These are phyloP conservation scores for Penicillium verrucosum DNA, from an alignment of 2,329 filamentous ascomycete species.

Conservation along the genomic window DNA sequence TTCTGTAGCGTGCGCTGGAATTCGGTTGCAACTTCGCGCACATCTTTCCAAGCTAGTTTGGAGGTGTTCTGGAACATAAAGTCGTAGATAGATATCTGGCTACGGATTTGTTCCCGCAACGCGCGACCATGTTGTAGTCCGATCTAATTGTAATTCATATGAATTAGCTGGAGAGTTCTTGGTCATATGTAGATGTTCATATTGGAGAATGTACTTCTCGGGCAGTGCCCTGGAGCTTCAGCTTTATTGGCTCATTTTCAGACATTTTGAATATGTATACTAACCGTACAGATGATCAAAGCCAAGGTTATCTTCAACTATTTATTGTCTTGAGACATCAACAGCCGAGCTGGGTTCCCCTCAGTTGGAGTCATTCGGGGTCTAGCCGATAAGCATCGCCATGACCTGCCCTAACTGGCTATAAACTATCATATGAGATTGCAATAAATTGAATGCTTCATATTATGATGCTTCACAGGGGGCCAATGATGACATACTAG, in stretches of 20 bases:
- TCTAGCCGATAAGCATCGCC: conserved; percentile 13
- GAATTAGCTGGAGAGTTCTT: neutral
- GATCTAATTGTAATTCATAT: conserved; percentile 38
- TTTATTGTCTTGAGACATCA: neutral
- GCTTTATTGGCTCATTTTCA: conserved; percentile 19
- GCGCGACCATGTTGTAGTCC: conserved; percentile 47
- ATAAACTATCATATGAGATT: neutral
- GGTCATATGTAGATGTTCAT: neutral
- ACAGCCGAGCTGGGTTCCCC: conserved; percentile 3
- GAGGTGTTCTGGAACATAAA: conserved; percentile 48
- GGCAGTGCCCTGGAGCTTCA: conserved; percentile 25
- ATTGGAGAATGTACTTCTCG: conserved; percentile 24
- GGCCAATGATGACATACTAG: neutral
- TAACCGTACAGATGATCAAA: neutral
- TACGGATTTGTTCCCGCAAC: conserved; percentile 40
- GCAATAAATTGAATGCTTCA: neutral
- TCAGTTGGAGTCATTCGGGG: conserved; percentile 22
- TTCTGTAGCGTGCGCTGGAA: conserved; percentile 48
- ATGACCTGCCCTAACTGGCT: conserved; percentile 13
- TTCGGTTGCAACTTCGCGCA: conserved; percentile 45
- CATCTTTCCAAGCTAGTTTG: conserved; percentile 46
- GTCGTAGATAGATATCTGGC: conserved; percentile 49
- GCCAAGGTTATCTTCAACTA: neutral
- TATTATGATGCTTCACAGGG: neutral
- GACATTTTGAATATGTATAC: conserved; percentile 46